phyloP scores from a whole-genome alignment of 2,329 filamentous ascomycete species.

The Alternaria sp. region DNA sequence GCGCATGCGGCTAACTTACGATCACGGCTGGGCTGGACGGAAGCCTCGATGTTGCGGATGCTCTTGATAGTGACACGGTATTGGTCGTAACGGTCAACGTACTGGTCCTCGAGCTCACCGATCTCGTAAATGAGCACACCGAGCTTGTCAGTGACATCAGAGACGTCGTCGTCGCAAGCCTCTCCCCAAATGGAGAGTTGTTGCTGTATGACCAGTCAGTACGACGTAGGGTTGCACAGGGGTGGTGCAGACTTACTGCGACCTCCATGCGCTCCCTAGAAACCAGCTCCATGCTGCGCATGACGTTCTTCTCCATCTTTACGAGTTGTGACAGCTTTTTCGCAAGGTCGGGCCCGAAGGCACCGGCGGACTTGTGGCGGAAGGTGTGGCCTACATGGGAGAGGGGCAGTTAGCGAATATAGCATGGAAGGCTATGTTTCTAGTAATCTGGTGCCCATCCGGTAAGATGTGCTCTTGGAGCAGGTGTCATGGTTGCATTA shows the following conservation, averaged over 20 bases:
- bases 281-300: slow-evolving; percentile 96
- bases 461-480: neutral
- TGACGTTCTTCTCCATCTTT: slow-evolving; percentile 99
- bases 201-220: slow-evolving; percentile 68
- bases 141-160: slow-evolving; percentile 98
- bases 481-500: neutral
- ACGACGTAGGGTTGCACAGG: slow-evolving; percentile 11
- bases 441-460: neutral
- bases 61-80: slow-evolving; percentile 99
- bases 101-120: slow-evolving; percentile 96
- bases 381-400: slow-evolving; percentile 69
- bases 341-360: slow-evolving; percentile 85
- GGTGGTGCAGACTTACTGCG: slow-evolving; percentile 71
- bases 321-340: slow-evolving; percentile 98
- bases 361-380: slow-evolving; percentile 76
- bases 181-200: slow-evolving; percentile 99
- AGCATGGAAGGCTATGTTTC: neutral
- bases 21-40: slow-evolving; percentile 96
- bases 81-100: slow-evolving; percentile 98
- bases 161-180: slow-evolving; percentile 93
- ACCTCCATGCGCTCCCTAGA: slow-evolving; percentile 98
- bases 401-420: slow-evolving; percentile 17
- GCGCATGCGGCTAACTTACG: slow-evolving; percentile 66
- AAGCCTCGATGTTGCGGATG: slow-evolving; percentile 98
- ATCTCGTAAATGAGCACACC: slow-evolving; percentile 98